Base-by-base conservation (phyloP, 2,329 filamentous ascomycete genomes). In the Acarospora socialis region DNA sequence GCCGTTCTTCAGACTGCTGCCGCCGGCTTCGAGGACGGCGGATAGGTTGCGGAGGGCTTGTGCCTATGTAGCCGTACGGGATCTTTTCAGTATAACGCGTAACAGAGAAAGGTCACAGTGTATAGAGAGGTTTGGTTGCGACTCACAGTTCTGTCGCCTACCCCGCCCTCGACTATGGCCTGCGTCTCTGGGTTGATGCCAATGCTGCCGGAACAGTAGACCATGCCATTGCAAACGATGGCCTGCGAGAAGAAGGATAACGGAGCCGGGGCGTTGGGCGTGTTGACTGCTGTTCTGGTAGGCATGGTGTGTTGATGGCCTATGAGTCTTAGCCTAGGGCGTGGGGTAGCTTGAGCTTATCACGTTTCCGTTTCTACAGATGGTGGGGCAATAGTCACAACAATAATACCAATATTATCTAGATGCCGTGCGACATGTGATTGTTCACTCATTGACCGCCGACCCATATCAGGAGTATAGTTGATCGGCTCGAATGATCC, bases 131-230 rank as follows among this genome's bases (percentile, higher is more conserved):
- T n/a, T n/a, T n/a, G n/a, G n/a, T n/a, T n/a, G 24, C 16, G 7
- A 43, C 57, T 34, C 54, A 72, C 69, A 34, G 63, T 65, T 21
- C 64, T 53, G 34, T 67, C 68, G 39, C 62, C 61, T 33, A 77
- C 56, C 32, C 63, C 63, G 3, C 73, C 73, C 7, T 71, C 62
- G 5, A 72, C 60, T 2, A 77, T 34, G 33, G 65, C 57, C 13
- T 54, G 57, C 0, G 68, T 72, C n/a, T 48, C 50, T 0, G 70
- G 64, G 42, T 75, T 65, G 44, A 71, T 57, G 9, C 68, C 68
- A 19, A 80, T 60, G 39, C 62, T 63, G 15, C 76, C 77, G 2
- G 72, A 77, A 57, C 74, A 78, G 57, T 77, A 81, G n/a, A 81
- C 70, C 50, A 76, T 68, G 44, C 73, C 74, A 46, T 73, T 71